Base-by-base conservation (phyloP, 2,329 filamentous ascomycete genomes). In the Colletotrichum acutatum region DNA sequence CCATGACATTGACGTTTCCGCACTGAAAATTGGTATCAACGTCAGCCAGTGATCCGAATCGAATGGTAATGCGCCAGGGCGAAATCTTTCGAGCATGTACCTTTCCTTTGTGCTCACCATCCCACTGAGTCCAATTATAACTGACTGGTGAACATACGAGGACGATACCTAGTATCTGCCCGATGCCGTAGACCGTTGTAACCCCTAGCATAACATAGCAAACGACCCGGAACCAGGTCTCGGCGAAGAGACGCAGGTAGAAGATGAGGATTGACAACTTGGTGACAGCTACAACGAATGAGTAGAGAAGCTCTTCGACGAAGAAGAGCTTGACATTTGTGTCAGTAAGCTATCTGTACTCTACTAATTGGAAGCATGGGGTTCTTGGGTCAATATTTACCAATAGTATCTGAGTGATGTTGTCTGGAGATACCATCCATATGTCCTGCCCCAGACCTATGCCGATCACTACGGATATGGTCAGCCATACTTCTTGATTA, bases 41-140 rank as follows among this genome's bases (percentile, higher is more conserved):
- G 2, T 57, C 5, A 8, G 32, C n/a, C 2, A 3, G 5, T 26
- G 42, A 19, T 49, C 42, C 19, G 7, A 19, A n/a, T 7, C 2
- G 7, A 49, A 49, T 19, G 19, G 42, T 19, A 49, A 5, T 9
- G 26, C 2, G n/a, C 52, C 9, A 24, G 11, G 11, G 24, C 22
- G 52, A 54, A 6, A 22, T 2, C 9, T 16, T 14, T 54, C 1
- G 19, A 6, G 6, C 4, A 0, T 58, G 2, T 58, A 68, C 69
- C 24, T 53, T 5, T 24, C 69, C 65, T 12, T 19, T 19, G 4
- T 72, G 69, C 16, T 62, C 22, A 5, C 64, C 34, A 16, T 72
- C 69, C 69, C 64, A 72, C 9, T 26, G 52, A 0, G 64, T 68
- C 69, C 69, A 72, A 24, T 68, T 72, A 24, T 68, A 72, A 4